These are phyloP conservation scores for Fusarium albosuccineum DNA, from an alignment of 2,329 filamentous ascomycete species.

Conservation along the genomic window DNA sequence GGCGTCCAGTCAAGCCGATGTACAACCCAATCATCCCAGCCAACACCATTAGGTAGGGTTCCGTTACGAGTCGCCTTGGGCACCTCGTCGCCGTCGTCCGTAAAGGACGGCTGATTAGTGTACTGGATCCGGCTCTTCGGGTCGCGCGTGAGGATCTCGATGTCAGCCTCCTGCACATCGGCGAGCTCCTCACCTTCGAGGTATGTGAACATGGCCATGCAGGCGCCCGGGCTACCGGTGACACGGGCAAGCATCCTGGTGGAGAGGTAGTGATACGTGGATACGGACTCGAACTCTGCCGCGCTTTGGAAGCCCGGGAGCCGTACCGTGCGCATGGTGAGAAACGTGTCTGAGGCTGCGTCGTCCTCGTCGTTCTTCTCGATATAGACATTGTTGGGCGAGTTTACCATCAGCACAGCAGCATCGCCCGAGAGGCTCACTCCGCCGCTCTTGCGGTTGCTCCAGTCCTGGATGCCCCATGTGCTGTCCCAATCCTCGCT, in stretches of 20 bases:
- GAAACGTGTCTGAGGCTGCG: constrained; percentile 54
- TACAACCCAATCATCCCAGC: constrained; percentile 69
- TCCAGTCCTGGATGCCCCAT: constrained; percentile 58
- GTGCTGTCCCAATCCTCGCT: constrained; percentile 51
- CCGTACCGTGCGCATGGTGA: constrained; percentile 63
- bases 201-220: constrained; percentile 68
- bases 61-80: constrained; percentile 62
- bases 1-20: constrained; percentile 73
- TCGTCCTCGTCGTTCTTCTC: constrained; percentile 55
- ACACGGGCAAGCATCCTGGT: constrained; percentile 66
- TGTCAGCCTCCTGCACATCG: constrained; percentile 64
- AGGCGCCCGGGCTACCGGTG: constrained; percentile 60
- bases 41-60: constrained; percentile 57
- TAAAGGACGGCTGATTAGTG: constrained; percentile 71
- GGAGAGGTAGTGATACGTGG: constrained; percentile 49
- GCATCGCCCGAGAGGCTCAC: constrained; percentile 45
- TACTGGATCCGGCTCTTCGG: constrained; percentile 62
- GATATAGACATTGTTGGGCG: constrained; percentile 61
- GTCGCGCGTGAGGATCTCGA: constrained; percentile 65
- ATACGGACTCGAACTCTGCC: constrained; percentile 60
- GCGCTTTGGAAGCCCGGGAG: constrained; percentile 60
- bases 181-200: constrained; percentile 52
- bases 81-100: constrained; percentile 58
- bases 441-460: constrained; percentile 54
- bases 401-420: constrained; percentile 56